phyloP scores from a whole-genome alignment of 495 filamentous ascomycete species.

The Staphylotrichum longicolle region DNA sequence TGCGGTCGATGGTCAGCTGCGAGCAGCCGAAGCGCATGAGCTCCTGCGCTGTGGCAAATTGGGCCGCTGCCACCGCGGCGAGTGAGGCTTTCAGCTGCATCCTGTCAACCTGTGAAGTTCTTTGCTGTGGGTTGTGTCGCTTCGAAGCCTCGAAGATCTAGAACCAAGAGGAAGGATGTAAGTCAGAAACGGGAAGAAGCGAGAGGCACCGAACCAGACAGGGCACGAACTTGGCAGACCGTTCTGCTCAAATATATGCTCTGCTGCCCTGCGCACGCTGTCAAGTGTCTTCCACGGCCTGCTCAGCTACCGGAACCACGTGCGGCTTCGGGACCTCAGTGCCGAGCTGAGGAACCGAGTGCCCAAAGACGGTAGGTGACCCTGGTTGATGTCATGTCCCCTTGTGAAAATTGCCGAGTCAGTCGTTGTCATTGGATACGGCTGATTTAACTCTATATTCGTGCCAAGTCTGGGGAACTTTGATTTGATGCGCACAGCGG shows the following conservation, averaged over 20 bases:
- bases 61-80: conserved; percentile 20
- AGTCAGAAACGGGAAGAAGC: conserved; percentile 17
- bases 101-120: neutral
- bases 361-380: neutral
- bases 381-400: conserved; percentile 7
- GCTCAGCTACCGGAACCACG: neutral
- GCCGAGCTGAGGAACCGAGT: conserved; percentile 1
- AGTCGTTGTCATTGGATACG: conserved; percentile 8
- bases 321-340: neutral
- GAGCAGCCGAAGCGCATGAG: conserved; percentile 51
- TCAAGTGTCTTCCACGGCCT: neutral
- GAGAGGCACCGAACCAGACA: conserved; percentile 11
- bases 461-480: conserved; percentile 20
- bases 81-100: conserved; percentile 25
- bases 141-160: neutral
- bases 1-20: conserved; percentile 44
- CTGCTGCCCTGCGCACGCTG: neutral
- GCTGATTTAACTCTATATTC: conserved; percentile 22
- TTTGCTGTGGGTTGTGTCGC: neutral
- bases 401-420: conserved; percentile 6
- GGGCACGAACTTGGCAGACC: conserved; percentile 11
- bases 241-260: conserved; percentile 12
- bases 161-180: neutral
- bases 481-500: conserved; percentile 14
- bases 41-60: conserved; percentile 35